Evolutionary conservation across 257 asterid genomes (phyloP), one percentile per base, ranked within the genome.

Genomic region (Salvia splendens): DNA sequence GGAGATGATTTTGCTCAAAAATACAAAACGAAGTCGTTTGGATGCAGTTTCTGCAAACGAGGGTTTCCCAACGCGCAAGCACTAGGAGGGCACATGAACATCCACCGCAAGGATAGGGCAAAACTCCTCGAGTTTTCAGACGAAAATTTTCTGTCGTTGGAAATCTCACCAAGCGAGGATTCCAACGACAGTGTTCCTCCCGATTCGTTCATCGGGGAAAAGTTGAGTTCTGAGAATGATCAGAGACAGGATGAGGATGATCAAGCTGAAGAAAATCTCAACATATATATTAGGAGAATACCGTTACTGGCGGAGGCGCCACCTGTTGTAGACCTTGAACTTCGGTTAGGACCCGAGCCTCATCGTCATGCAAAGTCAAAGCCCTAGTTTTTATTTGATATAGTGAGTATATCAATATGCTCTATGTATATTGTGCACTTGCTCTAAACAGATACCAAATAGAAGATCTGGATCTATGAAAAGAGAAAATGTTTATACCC

Each of bases 31-130:
- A 86, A 69, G 70, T 62, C 79, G 12, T 88, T 74, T 11, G 64
- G 61, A 43, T 89, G 96, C 77, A 72, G 76, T 3, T 89, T 89
- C 69, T 89, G 96, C 68, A 78, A 77, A 62, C 75, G 90, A 28
- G 87, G 87, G 0, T 89, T 89, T 43, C 82, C 92, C 4, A 89
- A 86, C 75, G 95, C 96, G 0, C 95, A 86, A 59, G 96, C 96
- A 2, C 73, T 89, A 20, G 94, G 96, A 8, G 96, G 96, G 32
- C 96, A 89, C 64, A 86, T 86, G 96, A 89, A 86, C 62, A 82
- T 86, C 8, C 96, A 89, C 71, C 61, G 96, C 47, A 89, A 73
- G 74, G 96, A 86, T 57, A 77, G 95, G 60, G 95, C 92, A 0
- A 85, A 78, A 65, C 92, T 86, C 33, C 68, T 42, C 41, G 85